Base-by-base conservation (phyloP, 2,329 filamentous ascomycete genomes). In the Meredithiella fracta region DNA sequence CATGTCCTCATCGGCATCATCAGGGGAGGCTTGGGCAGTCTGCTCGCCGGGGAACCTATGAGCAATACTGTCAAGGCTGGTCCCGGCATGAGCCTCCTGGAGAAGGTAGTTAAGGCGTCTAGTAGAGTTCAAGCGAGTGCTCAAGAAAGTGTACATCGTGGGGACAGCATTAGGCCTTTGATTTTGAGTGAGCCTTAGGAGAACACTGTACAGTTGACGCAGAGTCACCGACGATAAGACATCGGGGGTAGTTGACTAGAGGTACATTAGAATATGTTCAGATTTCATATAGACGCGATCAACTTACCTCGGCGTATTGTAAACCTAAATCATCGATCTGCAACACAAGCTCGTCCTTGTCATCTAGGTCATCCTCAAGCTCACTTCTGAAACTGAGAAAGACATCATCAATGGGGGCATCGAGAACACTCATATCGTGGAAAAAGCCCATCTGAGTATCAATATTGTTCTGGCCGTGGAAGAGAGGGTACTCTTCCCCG, bases 321-420 rank as follows among this genome's bases (percentile, higher is more conserved):
- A 78, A 66, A 7, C 72, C 73, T 42, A 78, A 68, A 58, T 75
- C 71, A 26, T 77, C 73, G 50, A 77, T 65, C 58, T 74, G 72
- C 42, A 77, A 68, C n/a, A 72, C 67, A 44, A 78, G 64, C 56
- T 77, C 74, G 54, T 78, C 74, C 17, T 70, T 67, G 2, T 65
- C 57, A 3, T 65, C 64, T 2, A 77, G 63, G 54, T 77, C 75
- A 40, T 70, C 67, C 17, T 65, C 63, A 14, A 78, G 67, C 59
- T 76, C 72, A 5, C 65, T 63, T 29, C 74, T 72, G 29, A 78
- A 65, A 3, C 67, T 68, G 17, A 66, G 63, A 52, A 78, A 62
- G 9, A 78, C 65, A 6, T 67, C 65, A 17, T 72, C 70, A 52
- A 78, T 68, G 1, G 68, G 70, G 9, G 68, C 66, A 40, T 74